Base-by-base conservation (phyloP, 306 rosid species). In the Cyamopsis tetragonoloba region DNA sequence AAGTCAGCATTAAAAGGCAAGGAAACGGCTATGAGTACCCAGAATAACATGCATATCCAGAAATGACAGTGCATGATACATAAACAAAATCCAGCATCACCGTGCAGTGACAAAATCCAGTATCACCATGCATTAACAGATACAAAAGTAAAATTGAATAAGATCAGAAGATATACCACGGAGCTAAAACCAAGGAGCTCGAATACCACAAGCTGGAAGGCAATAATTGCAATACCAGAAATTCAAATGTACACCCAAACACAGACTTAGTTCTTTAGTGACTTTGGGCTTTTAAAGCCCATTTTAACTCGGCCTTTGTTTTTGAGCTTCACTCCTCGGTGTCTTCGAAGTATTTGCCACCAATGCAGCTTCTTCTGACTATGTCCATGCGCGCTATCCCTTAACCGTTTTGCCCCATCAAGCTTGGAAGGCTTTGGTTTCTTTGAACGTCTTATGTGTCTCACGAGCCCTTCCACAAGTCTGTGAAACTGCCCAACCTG, bases 401-500 rank as follows among this genome's bases (percentile, higher is more conserved):
- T 46, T 6, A 66, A 50, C 26, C 63, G 48, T 53, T 47, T 51
- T 18, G 39, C 22, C 67, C 23, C 23, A 17, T 30, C 72, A 72
- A 24, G 18, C 41, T 37, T 71, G 28, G 77, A 47, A 37, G 54
- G 48, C 59, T 75, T 77, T 7, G 44, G 57, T 43, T 70, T 77
- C 75, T 81, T 86, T 0, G 84, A 69, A 69, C 72, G 84, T 60
- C 67, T 71, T 0, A 75, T 68, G 31, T 83, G 92, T 49, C 77
- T 67, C 79, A 82, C 3, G 1, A 87, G 27, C 83, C 87, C 96
- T 74, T 78, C 78, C 43, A 74, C 82, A 28, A 88, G 73, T 17
- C 88, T 85, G 12, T 82, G 80, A 72, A 91, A 83, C 17, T 82
- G 77, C n/a, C 88, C 80, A 11, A 56, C 83, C 73, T 74, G 80